A percentile compares a stretch with the other conserved stretches of the same genome.
These are phyloP conservation scores for Zymoseptoria brevis DNA, from an alignment of 2,329 filamentous ascomycete species.

Conservation along the genomic window DNA sequence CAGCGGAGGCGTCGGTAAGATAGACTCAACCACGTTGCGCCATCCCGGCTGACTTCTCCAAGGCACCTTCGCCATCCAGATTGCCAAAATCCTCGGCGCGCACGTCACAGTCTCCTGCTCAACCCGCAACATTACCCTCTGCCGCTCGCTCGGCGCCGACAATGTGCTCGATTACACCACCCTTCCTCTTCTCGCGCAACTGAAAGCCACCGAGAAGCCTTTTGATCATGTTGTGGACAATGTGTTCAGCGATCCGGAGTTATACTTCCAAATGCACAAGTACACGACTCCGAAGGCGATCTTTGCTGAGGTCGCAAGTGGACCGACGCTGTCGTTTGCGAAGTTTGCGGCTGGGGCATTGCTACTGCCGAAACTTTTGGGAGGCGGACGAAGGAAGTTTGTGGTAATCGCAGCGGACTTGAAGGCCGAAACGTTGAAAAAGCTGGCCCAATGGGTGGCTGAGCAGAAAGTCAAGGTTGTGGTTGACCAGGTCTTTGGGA, in stretches of 20 bases:
- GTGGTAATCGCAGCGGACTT: constrained; percentile 32
- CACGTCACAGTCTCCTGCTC: constrained; percentile 54
- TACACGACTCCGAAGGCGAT: constrained; percentile 44
- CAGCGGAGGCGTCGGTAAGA: constrained; percentile 44
- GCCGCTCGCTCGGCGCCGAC: constrained; percentile 53
- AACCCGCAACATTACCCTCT: constrained; percentile 48
- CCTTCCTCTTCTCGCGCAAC: constrained; percentile 38
- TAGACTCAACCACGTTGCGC: too few species aligned
- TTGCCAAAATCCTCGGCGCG: constrained; percentile 54
- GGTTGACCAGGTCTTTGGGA: constrained; percentile 48
- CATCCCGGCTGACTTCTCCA: too few species aligned
- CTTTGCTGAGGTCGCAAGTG: constrained; percentile 47
- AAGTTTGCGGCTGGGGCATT: constrained; percentile 20
- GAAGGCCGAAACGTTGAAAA: constrained; percentile 38
- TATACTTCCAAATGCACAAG: constrained; percentile 47
- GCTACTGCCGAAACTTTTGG: constrained; percentile 31
- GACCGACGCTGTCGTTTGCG: constrained; percentile 26
- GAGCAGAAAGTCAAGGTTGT: constrained; percentile 52
- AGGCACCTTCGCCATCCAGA: constrained; percentile 54
- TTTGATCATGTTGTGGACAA: constrained; percentile 53
- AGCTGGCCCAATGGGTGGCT: constrained; percentile 47
- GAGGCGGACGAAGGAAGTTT: constrained; percentile 43
- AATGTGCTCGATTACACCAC: constrained; percentile 55
- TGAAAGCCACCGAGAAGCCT: constrained; percentile 40
- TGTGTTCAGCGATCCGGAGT: constrained; percentile 41